Percentiles rank a stretch among this genome's conserved stretches.
Evolutionary conservation across 164 flowering plant genomes (phyloP).

Genomic region (Magnolia kwangsiensis): DNA sequence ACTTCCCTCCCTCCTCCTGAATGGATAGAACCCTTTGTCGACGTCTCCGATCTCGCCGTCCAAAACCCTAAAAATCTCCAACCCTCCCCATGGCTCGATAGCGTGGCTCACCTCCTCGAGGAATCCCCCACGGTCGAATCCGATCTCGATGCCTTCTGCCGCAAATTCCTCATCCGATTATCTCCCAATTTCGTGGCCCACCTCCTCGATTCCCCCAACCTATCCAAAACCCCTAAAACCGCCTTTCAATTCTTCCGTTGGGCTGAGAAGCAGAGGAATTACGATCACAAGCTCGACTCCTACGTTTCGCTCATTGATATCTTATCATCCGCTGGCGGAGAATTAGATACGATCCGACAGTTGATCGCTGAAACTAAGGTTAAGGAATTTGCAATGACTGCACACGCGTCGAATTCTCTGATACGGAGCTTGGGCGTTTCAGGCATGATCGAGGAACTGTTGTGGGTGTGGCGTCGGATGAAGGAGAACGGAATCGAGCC

Average conservation of each 20-base stretch:
- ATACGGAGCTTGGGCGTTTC: slow-evolving; percentile 66
- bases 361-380: slow-evolving; percentile 45
- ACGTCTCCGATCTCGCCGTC: slow-evolving; percentile 53
- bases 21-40: slow-evolving; percentile 70
- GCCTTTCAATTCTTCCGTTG: slow-evolving; percentile 67
- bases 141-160: slow-evolving; percentile 51
- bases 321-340: slow-evolving; percentile 29
- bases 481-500: slow-evolving; percentile 85
- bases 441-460: slow-evolving; percentile 90
- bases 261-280: slow-evolving; percentile 67
- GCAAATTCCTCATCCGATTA: slow-evolving; percentile 50
- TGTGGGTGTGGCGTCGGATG: slow-evolving; percentile 90
- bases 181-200: slow-evolving; percentile 65
- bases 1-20: slow-evolving; percentile 71
- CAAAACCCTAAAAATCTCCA: slow-evolving; percentile 22
- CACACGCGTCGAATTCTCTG: slow-evolving; percentile 51
- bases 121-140: slow-evolving; percentile 47
- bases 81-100: slow-evolving; percentile 73
- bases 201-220: slow-evolving; percentile 33
- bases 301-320: slow-evolving; percentile 59
- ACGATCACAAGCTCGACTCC: slow-evolving; percentile 51
- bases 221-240: slow-evolving; percentile 29
- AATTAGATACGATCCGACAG: slow-evolving; percentile 33
- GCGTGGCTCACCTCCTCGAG: slow-evolving; percentile 46
- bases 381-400: slow-evolving; percentile 39